Conservation (phyloP, 164 flowering plant genomes). For the Tetrastigma voinierianum region DNA sequence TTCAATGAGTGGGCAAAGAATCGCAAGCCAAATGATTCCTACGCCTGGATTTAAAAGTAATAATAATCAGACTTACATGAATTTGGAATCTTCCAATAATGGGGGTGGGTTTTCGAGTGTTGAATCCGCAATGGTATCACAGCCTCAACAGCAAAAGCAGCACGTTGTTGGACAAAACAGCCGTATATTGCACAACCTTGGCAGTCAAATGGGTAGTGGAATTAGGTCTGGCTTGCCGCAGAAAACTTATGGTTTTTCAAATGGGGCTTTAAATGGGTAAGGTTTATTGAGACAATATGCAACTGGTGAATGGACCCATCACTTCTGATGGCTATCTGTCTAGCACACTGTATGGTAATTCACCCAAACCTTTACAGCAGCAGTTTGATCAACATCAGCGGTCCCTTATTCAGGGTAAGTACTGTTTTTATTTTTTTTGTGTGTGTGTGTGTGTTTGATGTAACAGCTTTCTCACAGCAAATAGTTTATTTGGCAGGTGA, state of each 20-base stretch:
- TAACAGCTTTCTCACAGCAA: constrained; percentile 17
- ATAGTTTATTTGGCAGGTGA: constrained; percentile 51
- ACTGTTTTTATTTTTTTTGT: constrained; percentile 18
- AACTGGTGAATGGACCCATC: constrained; percentile 53
- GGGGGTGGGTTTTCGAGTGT: constrained; percentile 54
- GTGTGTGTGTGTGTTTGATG: constrained; percentile 9
- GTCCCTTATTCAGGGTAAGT: constrained; percentile 50
- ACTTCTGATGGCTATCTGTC: constrained; percentile 62
- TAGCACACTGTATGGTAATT: constrained; percentile 43
- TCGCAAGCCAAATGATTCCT: constrained; percentile 89
- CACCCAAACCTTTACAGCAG: constrained; percentile 53
- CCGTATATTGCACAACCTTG: constrained; percentile 65
- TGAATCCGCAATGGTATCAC: constrained; percentile 63
- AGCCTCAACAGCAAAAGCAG: constrained; percentile 62
- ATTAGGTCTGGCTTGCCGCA: constrained; percentile 67
- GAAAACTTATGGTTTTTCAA: constrained; percentile 59
- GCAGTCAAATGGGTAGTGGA: constrained; percentile 71
- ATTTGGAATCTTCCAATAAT: constrained; percentile 50
- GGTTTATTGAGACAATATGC: constrained; percentile 54
- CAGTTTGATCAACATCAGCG: constrained; percentile 66
- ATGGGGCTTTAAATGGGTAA: constrained; percentile 69
- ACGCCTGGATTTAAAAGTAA: constrained; percentile 76
- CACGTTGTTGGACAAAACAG: constrained; percentile 68
- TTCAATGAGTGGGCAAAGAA: constrained; percentile 52
- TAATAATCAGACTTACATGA: constrained; percentile 47